Evolutionary conservation across 805 yeast genomes (phyloP), one percentile per base, ranked within the genome.

Genomic region (Kodamaea kaohsiungensis): DNA sequence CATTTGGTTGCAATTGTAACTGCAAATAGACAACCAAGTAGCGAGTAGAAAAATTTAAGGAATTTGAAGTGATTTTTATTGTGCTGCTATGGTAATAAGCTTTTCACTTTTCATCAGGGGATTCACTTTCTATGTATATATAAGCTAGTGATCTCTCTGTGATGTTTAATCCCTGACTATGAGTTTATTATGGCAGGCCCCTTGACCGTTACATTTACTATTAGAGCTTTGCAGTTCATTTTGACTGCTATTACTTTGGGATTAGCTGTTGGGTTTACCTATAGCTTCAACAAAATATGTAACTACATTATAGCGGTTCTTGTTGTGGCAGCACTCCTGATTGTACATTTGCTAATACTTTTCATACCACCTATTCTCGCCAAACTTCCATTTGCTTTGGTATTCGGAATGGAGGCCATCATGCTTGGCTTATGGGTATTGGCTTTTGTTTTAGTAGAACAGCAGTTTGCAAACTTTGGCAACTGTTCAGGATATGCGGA

Each of bases 361-460:
- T 38, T 47, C 12, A 51, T 51, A 12, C 52, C 47, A 8, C 51
- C 48, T 10, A 5, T 50, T 7, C 43, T 53, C n/a, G 35, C n/a
- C 8, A 15, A 16, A 16, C 9, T 56, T 7, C 59, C 59, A 15
- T 27, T 15, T 25, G 46, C 46, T 15, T 18, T 48, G 19, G 42
- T 56, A 10, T 22, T 53, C 9, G 18, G 33, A 13, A 10, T 45
- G n/a, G 59, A 56, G 43, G n/a, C 45, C 6, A 12, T 46, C 2
- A 25, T 56, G n/a, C 47, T 56, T 16, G 53, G 42, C 8, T 43
- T 53, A 7, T 56, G 59, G 59, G 45, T 53, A 2, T 30, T 38
- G 18, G 53, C 52, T 2, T 56, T 56, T 33, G 52, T 38, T 17
- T 27, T 50, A 15, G 27, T 53, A 27, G 49, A 22, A 6, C n/a